These are phyloP conservation scores for Melaleuca alternifolia DNA, from an alignment of 345 rosid genomes.

Conservation along the genomic window DNA sequence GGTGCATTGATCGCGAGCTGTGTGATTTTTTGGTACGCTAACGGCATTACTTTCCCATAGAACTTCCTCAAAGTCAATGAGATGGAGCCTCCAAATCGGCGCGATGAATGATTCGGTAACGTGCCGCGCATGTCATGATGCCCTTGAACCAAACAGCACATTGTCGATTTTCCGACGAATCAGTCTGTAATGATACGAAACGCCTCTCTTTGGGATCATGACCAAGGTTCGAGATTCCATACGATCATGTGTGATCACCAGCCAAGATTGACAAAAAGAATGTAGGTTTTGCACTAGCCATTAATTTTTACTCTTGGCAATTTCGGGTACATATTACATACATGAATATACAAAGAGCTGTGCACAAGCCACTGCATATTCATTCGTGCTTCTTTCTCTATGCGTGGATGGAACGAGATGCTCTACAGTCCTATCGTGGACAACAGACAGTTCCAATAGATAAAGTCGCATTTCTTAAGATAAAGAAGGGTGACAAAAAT, in stretches of 20 bases:
- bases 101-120: background rate
- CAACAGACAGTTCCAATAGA: background rate
- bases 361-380: background rate
- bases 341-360: background rate
- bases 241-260: background rate
- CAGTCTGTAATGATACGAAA: accelerated
- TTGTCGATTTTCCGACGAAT: background rate
- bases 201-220: background rate
- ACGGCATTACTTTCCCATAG: background rate
- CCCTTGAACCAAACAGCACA: background rate
- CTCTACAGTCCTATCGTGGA: background rate
- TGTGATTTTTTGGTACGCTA: background rate
- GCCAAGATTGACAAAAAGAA: background rate
- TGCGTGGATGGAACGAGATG: background rate
- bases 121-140: background rate
- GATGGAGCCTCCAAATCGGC: background rate
- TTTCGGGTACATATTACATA: background rate
- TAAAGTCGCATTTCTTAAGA: background rate
- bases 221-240: background rate
- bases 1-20: background rate
- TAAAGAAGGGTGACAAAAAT: background rate
- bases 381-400: background rate
- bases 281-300: too few relatives aligned
- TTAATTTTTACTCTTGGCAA: background rate
- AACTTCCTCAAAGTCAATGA: background rate